Evolutionary conservation across 208 protist genomes (phyloP), one percentile per base, ranked within the genome.

Genomic region (Wallacemonas sp.): DNA sequence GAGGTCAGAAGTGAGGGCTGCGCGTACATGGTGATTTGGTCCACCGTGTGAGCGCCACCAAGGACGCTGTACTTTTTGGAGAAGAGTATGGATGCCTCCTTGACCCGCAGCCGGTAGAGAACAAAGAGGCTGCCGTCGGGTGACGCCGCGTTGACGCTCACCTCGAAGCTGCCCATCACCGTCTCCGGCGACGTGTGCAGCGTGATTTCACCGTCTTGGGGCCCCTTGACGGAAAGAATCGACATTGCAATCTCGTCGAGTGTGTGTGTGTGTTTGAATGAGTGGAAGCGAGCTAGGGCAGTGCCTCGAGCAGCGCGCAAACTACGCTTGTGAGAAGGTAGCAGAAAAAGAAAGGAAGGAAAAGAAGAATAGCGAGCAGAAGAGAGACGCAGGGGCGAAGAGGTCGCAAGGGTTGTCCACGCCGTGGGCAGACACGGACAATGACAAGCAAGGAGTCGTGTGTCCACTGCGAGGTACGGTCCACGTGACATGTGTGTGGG

Each of bases 51-150:
- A 31, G 62, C 45, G 39, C 50, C 50, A 16, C 63, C 74, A 5
- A 87, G 50, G 31, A 83, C 29, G 29, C 81, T 79, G 44, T 87
- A 87, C n/a, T 69, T 84, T 59, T 82, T 84, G 14, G 81, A 87
- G 41, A 87, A 84, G n/a, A 82, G 36, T 41, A 84, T 83, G 11
- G 74, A 77, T 22, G 74, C 48, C 69, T 81, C 74, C 65, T 82
- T 83, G 26, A 87, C 81, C 20, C 81, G 81, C 16, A 87, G 76
- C 22, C 81, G 81, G 59, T 84, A 87, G n/a, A 87, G 59, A 3
- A 87, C 61, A 48, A 65, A 66, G 4, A 70, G 61, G 32, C 38
- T 28, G 61, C 23, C 62, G 67, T 12, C 54, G 39, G 22, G 38
- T 36, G 48, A 32, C 36, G 50, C 55, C 29, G 28, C 45, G 1